Base-by-base conservation (phyloP, 164 flowering plant species). In the Aristolochia californica region DNA sequence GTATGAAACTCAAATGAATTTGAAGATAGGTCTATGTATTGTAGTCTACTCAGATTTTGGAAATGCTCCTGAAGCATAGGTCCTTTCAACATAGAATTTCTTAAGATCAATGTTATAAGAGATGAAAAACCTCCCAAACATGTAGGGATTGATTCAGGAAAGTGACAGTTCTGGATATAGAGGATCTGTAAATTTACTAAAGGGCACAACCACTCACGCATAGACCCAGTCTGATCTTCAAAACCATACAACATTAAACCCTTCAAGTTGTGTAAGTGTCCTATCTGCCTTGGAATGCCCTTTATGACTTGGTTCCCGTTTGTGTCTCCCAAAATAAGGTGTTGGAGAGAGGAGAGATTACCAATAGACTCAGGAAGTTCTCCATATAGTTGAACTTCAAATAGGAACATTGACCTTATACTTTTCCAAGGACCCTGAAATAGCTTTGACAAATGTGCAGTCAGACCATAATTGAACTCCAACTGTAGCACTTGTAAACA, bases 321-420 rank as follows among this genome's bases (percentile, higher is more conserved):
- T 7, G 7, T 28, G 34, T 2, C 3, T 7, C 34, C 34, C 7
- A 28, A 28, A 28, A 7, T 7, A 3, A 28, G 34, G 34, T 28
- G 34, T 7, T 28, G 34, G 34, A 45, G 20, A 14, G 48, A 45
- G 48, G 48, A 15, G 3, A 45, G 48, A 14, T 45, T 45, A 45
- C 48, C 48, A 45, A 45, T 18, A 45, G 18, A 15, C 20, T 45
- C 18, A 45, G 20, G 69, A 64, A 49, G 60, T 2, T 47, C 45
- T n/a, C 71, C 76, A 63, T 63, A 48, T 68, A 66, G 24, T 9
- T 9, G 0, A 50, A 66, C 66, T 1, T 16, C 5, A 2, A 22
- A 20, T 34, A 60, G 48, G 20, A 16, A 25, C 30, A 60, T 17
- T 13, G n/a, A 15, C 28, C 15, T 5, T 10, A 60, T 25, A 12